Evolutionary conservation across 2,329 filamentous ascomycete genomes (phyloP).

Genomic region (Colletotrichum graminicola): DNA sequence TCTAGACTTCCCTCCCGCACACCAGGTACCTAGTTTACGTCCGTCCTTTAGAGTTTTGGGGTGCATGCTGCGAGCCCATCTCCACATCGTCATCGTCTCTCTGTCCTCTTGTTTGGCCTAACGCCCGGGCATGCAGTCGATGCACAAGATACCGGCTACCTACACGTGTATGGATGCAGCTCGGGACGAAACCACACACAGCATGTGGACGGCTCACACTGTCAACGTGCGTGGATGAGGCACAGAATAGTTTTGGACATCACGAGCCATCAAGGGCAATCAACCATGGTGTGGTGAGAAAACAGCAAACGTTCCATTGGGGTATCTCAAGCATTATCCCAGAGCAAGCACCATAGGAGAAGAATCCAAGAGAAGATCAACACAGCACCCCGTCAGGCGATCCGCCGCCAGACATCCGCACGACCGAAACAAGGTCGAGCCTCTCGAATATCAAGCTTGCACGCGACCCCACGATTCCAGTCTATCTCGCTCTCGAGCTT

Average conservation of each 20-base stretch:
- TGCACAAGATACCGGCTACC: not conserved
- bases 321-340: not conserved
- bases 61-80: not conserved
- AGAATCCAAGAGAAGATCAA: not conserved
- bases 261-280: not conserved
- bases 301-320: not conserved
- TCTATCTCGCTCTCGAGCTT: not conserved
- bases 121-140: not conserved
- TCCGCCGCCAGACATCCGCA: not conserved
- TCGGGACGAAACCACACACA: not conserved
- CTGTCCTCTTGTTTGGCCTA: not conserved
- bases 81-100: slow-evolving; percentile 1
- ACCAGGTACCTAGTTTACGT: not conserved
- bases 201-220: not conserved
- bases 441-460: not conserved
- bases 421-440: not conserved
- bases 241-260: not conserved
- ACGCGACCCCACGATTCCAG: not conserved
- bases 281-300: not conserved
- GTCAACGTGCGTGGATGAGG: not conserved
- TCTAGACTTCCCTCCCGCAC: not conserved
- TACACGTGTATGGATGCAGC: not conserved
- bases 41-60: slow-evolving; percentile 2
- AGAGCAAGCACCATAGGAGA: not conserved
- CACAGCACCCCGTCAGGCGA: not conserved